Evolutionary conservation across 257 asterid species (phyloP).

Genomic region (Prunella vulgaris): DNA sequence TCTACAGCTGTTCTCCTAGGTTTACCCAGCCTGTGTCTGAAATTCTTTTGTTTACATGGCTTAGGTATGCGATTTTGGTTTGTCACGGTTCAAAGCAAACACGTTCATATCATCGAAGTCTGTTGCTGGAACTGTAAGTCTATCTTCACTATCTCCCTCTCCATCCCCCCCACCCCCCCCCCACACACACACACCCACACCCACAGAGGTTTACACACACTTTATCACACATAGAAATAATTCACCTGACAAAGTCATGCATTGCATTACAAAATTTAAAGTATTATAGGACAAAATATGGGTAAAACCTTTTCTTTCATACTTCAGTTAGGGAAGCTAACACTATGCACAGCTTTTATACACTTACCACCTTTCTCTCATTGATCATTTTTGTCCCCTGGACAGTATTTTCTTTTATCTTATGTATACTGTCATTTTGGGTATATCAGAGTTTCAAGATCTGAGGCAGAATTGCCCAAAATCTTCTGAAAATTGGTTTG

Average conservation of each 20-base stretch:
- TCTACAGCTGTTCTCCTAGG: not conserved
- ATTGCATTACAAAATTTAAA: no score
- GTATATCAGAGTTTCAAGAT: not conserved
- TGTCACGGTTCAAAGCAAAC: conserved; percentile 90
- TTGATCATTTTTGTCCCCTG: not conserved
- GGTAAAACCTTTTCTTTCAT: not conserved
- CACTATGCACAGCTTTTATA: not conserved
- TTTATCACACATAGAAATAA: no score
- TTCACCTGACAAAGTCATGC: no score
- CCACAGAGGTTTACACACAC: no score
- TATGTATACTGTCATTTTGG: not conserved
- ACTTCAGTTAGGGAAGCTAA: not conserved
- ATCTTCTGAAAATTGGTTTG: not conserved
- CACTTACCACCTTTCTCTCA: not conserved
- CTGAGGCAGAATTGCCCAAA: not conserved
- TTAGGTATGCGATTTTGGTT: conserved; percentile 93
- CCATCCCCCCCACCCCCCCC: no score
- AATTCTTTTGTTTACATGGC: not conserved
- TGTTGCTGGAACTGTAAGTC: conserved; percentile 91
- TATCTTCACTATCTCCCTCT: not conserved
- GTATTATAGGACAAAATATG: no score
- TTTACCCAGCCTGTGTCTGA: conserved; percentile 11
- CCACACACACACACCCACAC: no score
- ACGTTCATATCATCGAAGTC: conserved; percentile 89
- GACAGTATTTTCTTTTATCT: not conserved